Percentiles rank a stretch among this genome's conserved stretches.
phyloP scores from a whole-genome alignment of 805 yeast genomes.

The Metschnikowia lunata region DNA sequence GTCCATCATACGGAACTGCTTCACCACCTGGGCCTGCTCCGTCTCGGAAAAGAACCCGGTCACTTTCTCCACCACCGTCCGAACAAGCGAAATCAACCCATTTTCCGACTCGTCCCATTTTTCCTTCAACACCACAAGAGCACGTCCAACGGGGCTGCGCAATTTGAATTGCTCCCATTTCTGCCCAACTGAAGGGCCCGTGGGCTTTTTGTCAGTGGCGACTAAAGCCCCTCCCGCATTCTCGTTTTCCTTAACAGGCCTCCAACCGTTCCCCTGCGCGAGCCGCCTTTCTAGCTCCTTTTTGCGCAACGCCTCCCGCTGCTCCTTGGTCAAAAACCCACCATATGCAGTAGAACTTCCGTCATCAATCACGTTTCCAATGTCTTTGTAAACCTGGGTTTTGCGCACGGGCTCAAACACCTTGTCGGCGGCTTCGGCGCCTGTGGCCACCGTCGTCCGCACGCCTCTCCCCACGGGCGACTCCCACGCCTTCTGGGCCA shows the following conservation, averaged over 20 bases:
- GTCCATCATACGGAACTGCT: constrained; percentile 82
- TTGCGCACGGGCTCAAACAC: constrained; percentile 90
- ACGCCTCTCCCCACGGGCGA: constrained; percentile 88
- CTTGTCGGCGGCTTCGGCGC: constrained; percentile 84
- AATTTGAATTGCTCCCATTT: constrained; percentile 64
- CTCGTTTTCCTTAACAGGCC: constrained; percentile 70
- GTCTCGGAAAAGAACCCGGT: constrained; percentile 94
- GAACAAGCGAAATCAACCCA: constrained; percentile 74
- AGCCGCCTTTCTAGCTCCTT: constrained; percentile 49
- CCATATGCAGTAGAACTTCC: constrained; percentile 90
- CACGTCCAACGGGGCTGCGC: constrained; percentile 65
- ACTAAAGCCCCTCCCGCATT: constrained; percentile 81
- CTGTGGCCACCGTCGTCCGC: constrained; percentile 73
- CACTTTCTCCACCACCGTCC: constrained; percentile 75
- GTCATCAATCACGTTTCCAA: constrained; percentile 83
- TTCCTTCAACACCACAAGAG: constrained; percentile 54
- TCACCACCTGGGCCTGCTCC: constrained; percentile 88
- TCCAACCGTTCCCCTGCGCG: constrained; percentile 54
- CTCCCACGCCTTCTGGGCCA: constrained; percentile 92
- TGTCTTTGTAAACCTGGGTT: constrained; percentile 84
- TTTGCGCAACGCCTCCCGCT: constrained; percentile 64
- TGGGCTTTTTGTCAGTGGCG: constrained; percentile 73
- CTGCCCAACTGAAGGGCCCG: constrained; percentile 63
- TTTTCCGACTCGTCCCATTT: constrained; percentile 93
- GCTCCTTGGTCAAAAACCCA: constrained; percentile 82